Evolutionary conservation across 2,329 filamentous ascomycete species (phyloP).

Genomic region (Aspergillus versicolor): DNA sequence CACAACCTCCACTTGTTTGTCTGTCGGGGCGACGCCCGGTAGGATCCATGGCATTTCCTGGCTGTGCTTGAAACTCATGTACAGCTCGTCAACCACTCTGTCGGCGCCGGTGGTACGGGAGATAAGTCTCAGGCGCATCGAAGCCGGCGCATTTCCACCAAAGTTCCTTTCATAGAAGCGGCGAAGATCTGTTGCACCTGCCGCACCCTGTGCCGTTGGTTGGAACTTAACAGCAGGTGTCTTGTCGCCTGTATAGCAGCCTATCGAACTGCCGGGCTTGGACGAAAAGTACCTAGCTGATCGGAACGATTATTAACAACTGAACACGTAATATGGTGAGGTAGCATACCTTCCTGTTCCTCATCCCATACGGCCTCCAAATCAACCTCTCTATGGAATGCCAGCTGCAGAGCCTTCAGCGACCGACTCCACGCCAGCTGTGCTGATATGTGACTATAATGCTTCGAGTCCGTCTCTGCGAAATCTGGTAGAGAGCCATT

Average conservation of each 20-base stretch:
- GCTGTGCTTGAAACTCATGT: conserved; percentile 2
- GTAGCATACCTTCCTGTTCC: background rate
- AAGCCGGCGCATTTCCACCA: background rate
- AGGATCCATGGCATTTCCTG: conserved; percentile 8
- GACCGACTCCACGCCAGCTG: conserved; percentile 8
- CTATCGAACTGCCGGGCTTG: background rate
- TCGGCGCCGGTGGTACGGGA: conserved; percentile 6
- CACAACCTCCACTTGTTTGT: background rate
- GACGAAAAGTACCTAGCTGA: background rate
- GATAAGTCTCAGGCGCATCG: background rate
- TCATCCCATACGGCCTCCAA: conserved; percentile 6
- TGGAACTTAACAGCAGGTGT: background rate
- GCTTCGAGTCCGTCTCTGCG: background rate
- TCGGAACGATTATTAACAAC: background rate
- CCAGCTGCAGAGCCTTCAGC: background rate
- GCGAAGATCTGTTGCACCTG: background rate
- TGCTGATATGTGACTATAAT: background rate
- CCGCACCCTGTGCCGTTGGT: conserved; percentile 1
- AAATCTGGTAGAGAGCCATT: background rate
- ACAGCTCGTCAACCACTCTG: conserved; percentile 6
- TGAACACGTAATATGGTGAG: too few relatives aligned
- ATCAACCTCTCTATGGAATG: background rate
- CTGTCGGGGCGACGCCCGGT: conserved; percentile 1
- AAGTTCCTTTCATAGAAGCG: background rate
- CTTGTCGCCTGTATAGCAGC: background rate